A percentile compares a stretch with the other conserved stretches of the same genome.
Evolutionary conservation across 2,329 filamentous ascomycete species (phyloP).

Genomic region (Epichloe sp.): DNA sequence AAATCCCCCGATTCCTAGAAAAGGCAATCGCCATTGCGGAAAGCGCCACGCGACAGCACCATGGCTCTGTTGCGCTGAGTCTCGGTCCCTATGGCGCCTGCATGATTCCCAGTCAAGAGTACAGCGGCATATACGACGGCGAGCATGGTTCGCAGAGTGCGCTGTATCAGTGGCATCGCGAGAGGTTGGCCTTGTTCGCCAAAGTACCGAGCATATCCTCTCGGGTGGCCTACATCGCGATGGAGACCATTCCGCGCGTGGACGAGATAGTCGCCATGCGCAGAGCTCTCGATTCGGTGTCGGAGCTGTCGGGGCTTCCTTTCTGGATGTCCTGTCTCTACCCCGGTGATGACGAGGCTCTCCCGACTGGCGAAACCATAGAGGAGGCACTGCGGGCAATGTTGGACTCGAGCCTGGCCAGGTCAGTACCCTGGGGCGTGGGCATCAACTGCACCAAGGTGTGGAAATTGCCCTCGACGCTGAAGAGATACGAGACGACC

Average conservation of each 20-base stretch:
- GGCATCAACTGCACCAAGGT: conserved; percentile 60
- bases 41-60: conserved; percentile 17
- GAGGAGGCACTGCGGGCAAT: conserved; percentile 23
- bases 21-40: conserved; percentile 30
- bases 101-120: conserved; percentile 54
- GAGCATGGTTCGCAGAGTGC: conserved; percentile 28
- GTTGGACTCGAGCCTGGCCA: conserved; percentile 17
- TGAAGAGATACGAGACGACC: conserved; percentile 40
- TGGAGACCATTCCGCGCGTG: conserved; percentile 52
- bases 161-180: conserved; percentile 43
- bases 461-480: conserved; percentile 41
- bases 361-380: conserved; percentile 42
- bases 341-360: conserved; percentile 27
- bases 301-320: conserved; percentile 18
- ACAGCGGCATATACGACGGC: conserved; percentile 45
- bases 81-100: conserved; percentile 55
- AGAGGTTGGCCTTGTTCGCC: conserved; percentile 38
- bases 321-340: conserved; percentile 55
- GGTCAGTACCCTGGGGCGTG: conserved; percentile 41
- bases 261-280: conserved; percentile 49
- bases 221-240: conserved; percentile 42
- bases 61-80: conserved; percentile 38
- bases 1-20: conserved; percentile 30
- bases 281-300: conserved; percentile 22
- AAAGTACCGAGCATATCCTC: conserved; percentile 22